Evolutionary conservation across 2,329 filamentous ascomycete genomes (phyloP), one percentile per base, ranked within the genome.

Genomic region (Amphichorda felina): DNA sequence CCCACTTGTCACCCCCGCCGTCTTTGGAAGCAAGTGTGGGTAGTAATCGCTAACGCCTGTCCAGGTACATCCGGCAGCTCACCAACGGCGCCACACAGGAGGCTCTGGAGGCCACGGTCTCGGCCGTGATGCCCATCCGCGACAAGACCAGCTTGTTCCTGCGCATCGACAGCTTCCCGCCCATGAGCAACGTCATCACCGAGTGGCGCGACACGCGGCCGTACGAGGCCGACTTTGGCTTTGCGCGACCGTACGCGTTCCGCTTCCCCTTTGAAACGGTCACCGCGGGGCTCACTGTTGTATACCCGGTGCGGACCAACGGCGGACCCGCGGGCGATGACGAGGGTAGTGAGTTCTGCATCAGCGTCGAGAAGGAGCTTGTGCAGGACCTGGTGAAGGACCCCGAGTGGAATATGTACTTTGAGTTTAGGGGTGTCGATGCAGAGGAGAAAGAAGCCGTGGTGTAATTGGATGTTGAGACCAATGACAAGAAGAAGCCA

Each of bases 341-440:
- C 30, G 56, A 61, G 36, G 59, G 59, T 0, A 46, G 41, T 1
- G 55, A 57, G 44, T 49, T 61, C 36, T 41, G 47, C 1, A 46
- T 61, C 13, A 42, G 46, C 0, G 55, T 55, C 17, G 57, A 63
- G 45, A 57, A 51, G 41, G 46, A 49, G 4, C 31, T 60, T 5
- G 45, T 47, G 1, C 28, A 49, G 18, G 38, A 35, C 3, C 33
- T 63, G n/a, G 43, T 60, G 2, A 38, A 53, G 4, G 56, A 63
- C 36, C 24, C 36, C 3, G 50, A 60, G 36, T 58, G 53, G 55
- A 54, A 40, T 19, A 35, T 45, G 35, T 62, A 51, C 15, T 61
- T 61, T 38, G 56, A 60, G 38, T 61, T 51, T 30, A 43, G 58
- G 21, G 59, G 56, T 0, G 41, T 61, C 15, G 55, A 59, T 32